Conservation (phyloP, 176 grass and related monocot species). For the Ananas comosus region DNA sequence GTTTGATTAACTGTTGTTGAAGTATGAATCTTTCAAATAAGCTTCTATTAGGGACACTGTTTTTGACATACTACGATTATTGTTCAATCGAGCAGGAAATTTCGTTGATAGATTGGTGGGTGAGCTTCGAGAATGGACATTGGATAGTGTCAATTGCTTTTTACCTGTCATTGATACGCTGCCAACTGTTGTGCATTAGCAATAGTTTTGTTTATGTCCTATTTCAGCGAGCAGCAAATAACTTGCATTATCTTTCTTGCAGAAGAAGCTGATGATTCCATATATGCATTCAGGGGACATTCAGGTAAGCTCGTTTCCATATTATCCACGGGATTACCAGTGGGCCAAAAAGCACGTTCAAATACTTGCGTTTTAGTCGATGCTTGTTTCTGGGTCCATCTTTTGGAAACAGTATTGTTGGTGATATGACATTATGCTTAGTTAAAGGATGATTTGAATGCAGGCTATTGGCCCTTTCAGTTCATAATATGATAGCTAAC, state of each 20-base stretch:
- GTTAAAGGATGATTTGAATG: too few relatives aligned
- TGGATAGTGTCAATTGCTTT: background rate
- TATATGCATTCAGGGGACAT: constrained; percentile 7
- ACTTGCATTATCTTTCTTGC: constrained; percentile 1
- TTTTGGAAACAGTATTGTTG: too few relatives aligned
- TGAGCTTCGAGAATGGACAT: background rate
- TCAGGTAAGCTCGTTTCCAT: constrained; percentile 5
- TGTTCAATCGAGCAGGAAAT: background rate
- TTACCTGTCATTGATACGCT: background rate
- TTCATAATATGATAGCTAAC: too few relatives aligned
- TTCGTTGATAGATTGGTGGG: constrained; percentile 1
- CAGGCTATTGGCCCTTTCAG: too few relatives aligned
- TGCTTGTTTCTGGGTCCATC: background rate
- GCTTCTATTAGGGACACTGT: too few relatives aligned
- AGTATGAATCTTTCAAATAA: too few relatives aligned
- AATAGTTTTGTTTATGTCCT: too few relatives aligned
- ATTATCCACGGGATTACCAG: background rate
- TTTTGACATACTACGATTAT: too few relatives aligned
- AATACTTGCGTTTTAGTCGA: background rate
- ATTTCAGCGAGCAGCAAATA: too few relatives aligned
- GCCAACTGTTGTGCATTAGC: too few relatives aligned
- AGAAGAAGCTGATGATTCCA: constrained; percentile 25
- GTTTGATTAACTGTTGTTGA: too few relatives aligned
- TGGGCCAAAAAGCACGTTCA: background rate
- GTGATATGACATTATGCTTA: too few relatives aligned